Evolutionary conservation across 495 filamentous ascomycete genomes (phyloP), one percentile per base, ranked within the genome.

Genomic region (Delitschia confertaspora): DNA sequence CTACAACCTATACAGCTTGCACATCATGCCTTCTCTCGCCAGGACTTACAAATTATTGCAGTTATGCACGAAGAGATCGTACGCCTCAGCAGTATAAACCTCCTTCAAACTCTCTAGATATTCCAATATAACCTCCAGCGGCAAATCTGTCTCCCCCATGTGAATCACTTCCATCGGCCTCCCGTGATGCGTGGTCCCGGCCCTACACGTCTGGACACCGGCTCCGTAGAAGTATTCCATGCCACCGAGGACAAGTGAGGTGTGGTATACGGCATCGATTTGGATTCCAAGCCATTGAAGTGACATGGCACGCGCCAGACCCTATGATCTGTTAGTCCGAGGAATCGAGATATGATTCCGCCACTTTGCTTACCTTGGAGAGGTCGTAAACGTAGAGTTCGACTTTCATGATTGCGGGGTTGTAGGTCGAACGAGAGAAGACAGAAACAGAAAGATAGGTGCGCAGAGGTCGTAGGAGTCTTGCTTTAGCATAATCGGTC

Each of bases 331-430:
- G 31, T 53, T 32, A 47, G 44, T 6, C 6, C 23, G 18, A 23
- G 33, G 30, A 16, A 4, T 21, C 16, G 22, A 13, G 2, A 19
- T 16, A 20, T 14, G 33, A 52, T 52, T 62, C 55, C 29, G 32
- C 26, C 25, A 7, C 18, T 35, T 41, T 33, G 38, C 51, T 36
- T 47, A 78, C 88, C 60, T 79, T 71, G 11, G 91, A 95, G 26
- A 98, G 74, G 69, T 98, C 91, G 53, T 98, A 98, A 39, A 95
- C 79, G 45, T 94, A 89, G 33, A 95, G 74, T 57, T 89, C 72
- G 26, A 95, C 84, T 46, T 93, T 83, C 87, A 95, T 95, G 26
- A 11, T 37, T 26, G 30, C 6, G 26, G 34, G 6, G 18, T 9
- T 3, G 34, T 42, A 19, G n/a, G n/a, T n/a, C n/a, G n/a, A n/a